These are phyloP conservation scores for Colletotrichum sp. DNA, from an alignment of 2,329 filamentous ascomycete genomes.

Conservation along the genomic window DNA sequence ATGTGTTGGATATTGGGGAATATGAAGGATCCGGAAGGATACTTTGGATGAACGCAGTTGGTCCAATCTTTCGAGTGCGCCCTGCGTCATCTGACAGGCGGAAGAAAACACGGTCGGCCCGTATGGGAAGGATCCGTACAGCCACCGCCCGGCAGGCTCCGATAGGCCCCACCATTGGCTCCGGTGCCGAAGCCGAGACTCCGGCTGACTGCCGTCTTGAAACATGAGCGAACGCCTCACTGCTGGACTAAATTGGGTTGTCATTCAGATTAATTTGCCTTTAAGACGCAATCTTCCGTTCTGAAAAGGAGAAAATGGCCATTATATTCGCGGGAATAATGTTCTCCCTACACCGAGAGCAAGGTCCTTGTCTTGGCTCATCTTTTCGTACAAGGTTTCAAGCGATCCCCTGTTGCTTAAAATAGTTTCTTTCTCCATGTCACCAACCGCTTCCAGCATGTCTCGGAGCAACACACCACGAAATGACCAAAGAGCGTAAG, in stretches of 20 bases:
- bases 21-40: background rate
- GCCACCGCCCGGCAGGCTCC: background rate
- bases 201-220: background rate
- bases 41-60: background rate
- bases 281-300: rapidly evolving
- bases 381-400: background rate
- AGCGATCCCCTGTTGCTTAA: background rate
- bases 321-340: background rate
- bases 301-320: rapidly evolving
- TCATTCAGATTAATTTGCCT: rapidly evolving
- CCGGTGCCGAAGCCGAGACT: background rate
- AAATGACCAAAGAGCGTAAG: background rate
- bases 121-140: background rate
- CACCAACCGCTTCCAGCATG: background rate
- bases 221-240: background rate
- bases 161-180: background rate
- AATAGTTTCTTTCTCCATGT: background rate
- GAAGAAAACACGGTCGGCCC: background rate
- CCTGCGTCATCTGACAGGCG: background rate
- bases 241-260: rapidly evolving
- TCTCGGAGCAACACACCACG: background rate
- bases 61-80: background rate
- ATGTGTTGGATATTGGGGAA: background rate
- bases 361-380: background rate
- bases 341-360: background rate